phyloP scores from a whole-genome alignment of 2,329 filamentous ascomycete genomes.

The Hymenoscyphus infarciens region DNA sequence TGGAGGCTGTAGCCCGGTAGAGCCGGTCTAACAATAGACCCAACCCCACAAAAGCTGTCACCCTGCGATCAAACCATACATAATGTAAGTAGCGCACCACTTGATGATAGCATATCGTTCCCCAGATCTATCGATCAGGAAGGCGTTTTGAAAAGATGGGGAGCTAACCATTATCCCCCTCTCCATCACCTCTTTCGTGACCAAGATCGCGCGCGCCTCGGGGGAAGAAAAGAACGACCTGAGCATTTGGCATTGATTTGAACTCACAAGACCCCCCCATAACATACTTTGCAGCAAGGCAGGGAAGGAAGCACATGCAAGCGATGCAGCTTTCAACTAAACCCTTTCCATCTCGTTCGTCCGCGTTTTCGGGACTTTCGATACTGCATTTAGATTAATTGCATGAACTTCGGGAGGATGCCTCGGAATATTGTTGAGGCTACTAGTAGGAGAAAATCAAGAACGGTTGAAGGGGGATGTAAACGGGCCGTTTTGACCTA shows the following conservation, averaged over 20 bases:
- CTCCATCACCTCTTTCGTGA: neutral
- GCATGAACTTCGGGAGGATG: neutral
- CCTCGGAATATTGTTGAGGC: neutral
- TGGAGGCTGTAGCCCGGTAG: neutral
- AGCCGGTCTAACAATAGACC: neutral
- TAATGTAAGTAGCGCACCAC: neutral
- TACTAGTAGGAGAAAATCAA: neutral
- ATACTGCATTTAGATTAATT: neutral
- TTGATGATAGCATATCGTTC: neutral
- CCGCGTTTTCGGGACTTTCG: neutral
- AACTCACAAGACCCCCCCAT: slow-evolving; percentile 3
- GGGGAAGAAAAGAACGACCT: neutral
- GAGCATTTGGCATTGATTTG: neutral
- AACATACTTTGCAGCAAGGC: neutral
- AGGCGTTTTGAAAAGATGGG: neutral
- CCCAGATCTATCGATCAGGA: neutral
- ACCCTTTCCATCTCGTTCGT: neutral
- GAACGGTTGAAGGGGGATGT: neutral
- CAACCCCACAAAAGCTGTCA: neutral
- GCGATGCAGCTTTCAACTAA: neutral
- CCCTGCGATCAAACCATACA: neutral
- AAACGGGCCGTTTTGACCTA: neutral
- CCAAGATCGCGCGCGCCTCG: neutral
- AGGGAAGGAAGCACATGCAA: neutral
- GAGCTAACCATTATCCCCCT: neutral